Percentiles rank a stretch among this genome's conserved stretches.
Conservation (phyloP, 768 basidiomycete species). For the Lentinula guzmanii region DNA sequence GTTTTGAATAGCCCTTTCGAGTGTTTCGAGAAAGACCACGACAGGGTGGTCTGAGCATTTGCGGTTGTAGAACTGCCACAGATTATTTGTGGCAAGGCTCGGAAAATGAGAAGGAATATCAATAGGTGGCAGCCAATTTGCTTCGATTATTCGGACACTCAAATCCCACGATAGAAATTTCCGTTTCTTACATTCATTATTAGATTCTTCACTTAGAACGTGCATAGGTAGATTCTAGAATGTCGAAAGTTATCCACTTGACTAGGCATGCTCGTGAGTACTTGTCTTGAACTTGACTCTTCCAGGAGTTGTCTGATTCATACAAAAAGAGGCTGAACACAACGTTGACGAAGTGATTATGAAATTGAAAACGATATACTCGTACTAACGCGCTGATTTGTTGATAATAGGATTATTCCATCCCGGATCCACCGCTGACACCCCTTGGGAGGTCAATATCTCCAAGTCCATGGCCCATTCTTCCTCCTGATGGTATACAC, state of each 20-base stretch:
- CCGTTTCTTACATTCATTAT: too few species aligned
- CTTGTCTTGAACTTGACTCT: background rate
- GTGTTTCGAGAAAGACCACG: too few species aligned
- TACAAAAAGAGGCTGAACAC: conserved; percentile 1
- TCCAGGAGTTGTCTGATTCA: background rate
- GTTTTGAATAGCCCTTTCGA: too few species aligned
- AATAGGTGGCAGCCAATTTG: too few species aligned
- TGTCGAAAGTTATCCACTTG: background rate
- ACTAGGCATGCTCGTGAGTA: conserved; percentile 5
- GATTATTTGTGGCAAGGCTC: too few species aligned
- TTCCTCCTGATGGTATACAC: background rate
- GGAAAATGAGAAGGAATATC: too few species aligned
- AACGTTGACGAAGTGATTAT: background rate
- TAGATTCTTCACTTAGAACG: too few species aligned
- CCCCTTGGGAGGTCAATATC: conserved; percentile 1
- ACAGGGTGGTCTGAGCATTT: too few species aligned
- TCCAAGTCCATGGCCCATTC: background rate
- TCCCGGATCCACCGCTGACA: conserved; percentile 3
- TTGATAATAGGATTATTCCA: background rate
- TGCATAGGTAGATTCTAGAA: background rate
- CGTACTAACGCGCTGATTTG: background rate
- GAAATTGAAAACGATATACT: background rate
- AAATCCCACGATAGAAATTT: too few species aligned
- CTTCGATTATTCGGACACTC: too few species aligned
- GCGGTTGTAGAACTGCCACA: too few species aligned